phyloP scores from a whole-genome alignment of 257 asterid species.

The Lycium ferocissimum region DNA sequence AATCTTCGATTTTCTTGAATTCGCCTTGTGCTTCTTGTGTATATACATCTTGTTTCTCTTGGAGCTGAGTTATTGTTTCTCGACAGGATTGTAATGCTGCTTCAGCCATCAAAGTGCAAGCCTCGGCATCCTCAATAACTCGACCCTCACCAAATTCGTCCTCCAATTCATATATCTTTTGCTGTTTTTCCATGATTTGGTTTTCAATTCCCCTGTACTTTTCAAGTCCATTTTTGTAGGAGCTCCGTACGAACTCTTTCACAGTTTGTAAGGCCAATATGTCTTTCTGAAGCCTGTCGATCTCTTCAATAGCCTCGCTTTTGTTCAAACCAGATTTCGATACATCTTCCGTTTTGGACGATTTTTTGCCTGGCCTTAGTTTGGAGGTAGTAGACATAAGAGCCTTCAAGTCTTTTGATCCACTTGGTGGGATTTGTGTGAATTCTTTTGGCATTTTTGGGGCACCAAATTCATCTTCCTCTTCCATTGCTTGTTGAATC shows the following conservation, averaged over 20 bases:
- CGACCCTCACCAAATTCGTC: slow-evolving; percentile 67
- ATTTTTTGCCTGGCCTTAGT: slow-evolving; percentile 39
- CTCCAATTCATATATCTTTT: slow-evolving; percentile 61
- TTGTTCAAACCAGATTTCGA: slow-evolving; percentile 58
- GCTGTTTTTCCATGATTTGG: slow-evolving; percentile 77
- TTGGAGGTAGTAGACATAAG: slow-evolving; percentile 57
- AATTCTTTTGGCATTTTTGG: slow-evolving; percentile 39
- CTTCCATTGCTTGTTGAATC: slow-evolving; percentile 59
- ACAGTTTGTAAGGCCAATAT: slow-evolving; percentile 75
- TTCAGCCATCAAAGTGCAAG: slow-evolving; percentile 87
- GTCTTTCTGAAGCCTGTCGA: slow-evolving; percentile 79
- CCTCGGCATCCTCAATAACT: slow-evolving; percentile 80
- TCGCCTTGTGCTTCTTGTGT: slow-evolving; percentile 61
- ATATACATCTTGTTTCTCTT: slow-evolving; percentile 65
- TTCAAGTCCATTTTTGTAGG: slow-evolving; percentile 72
- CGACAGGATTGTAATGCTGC: slow-evolving; percentile 82
- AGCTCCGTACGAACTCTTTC: slow-evolving; percentile 86
- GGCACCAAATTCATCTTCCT: slow-evolving; percentile 50
- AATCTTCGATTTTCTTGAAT: slow-evolving; percentile 63
- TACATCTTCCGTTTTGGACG: background rate
- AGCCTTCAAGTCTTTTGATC: slow-evolving; percentile 54
- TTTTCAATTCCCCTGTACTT: slow-evolving; percentile 82
- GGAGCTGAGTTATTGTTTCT: slow-evolving; percentile 61
- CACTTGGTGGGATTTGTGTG: slow-evolving; percentile 38
- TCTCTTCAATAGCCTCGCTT: slow-evolving; percentile 68